Base-by-base conservation (phyloP, 1,284 basidiomycete species). In the Moniliella sp. region DNA sequence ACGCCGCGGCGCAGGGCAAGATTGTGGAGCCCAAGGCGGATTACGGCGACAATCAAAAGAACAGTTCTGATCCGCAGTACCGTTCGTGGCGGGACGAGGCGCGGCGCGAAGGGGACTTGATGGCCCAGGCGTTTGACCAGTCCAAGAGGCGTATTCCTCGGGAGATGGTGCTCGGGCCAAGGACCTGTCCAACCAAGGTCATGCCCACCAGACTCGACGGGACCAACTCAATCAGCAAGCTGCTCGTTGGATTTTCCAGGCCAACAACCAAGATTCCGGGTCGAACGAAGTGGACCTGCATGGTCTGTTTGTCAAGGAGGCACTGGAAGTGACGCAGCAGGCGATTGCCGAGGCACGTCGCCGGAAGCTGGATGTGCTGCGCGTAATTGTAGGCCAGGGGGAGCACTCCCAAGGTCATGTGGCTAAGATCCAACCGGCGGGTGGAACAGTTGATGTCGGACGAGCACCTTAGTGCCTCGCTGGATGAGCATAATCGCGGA, bases 401-500 rank as follows among this genome's bases (percentile, higher is more conserved):
- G 65, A 86, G 13, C 88, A 97, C 61, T 86, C 81, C 15, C 63
- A 69, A 30, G 70, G 73, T 16, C 75, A 77, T 34, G 68, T 73
- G 9, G 76, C 80, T 1, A 91, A 91, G 64, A 72, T 94, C 57
- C 86, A 80, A 56, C 88, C 88, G 13, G 86, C 84, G 3, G n/a
- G 77, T 97, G 29, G 78, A 79, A 57, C 74, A 79, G 30, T 64
- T 93, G 35, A 80, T 86, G 72, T 67, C 68, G 39, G 78, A 76
- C n/a, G n/a, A n/a, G n/a, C n/a, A n/a, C n/a, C n/a, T n/a, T n/a
- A n/a, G n/a, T n/a, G n/a, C n/a, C n/a, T n/a, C n/a, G n/a, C n/a
- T n/a, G n/a, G n/a, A n/a, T n/a, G n/a, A n/a, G n/a, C n/a, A n/a
- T n/a, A n/a, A n/a, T n/a, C n/a, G n/a, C n/a, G n/a, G n/a, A n/a